Conservation (phyloP, 768 basidiomycete species). For the Boletus reticulatus region DNA sequence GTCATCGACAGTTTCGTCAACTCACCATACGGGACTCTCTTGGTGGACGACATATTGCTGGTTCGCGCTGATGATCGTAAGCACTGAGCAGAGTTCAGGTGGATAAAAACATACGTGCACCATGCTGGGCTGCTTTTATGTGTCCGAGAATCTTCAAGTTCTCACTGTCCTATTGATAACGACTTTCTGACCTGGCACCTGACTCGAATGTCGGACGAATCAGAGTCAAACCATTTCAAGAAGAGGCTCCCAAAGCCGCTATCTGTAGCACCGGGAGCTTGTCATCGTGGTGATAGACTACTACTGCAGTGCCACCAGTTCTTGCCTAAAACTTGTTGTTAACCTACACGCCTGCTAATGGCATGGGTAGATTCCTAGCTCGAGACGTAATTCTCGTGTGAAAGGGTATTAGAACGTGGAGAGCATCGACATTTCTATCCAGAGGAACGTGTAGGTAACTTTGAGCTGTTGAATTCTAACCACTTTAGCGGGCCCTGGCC, state of each 20-base stretch:
- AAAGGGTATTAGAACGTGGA: conserved; percentile 3
- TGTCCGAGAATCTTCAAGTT: not conserved
- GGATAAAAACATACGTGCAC: not conserved
- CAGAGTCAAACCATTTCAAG: not conserved
- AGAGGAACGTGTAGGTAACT: not conserved
- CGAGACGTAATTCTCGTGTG: conserved; percentile 16
- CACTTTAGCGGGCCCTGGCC: not conserved
- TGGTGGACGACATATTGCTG: conserved; percentile 24
- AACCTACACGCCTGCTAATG: not conserved
- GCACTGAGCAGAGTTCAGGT: not conserved
- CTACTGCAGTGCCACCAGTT: not conserved
- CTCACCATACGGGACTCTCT: conserved; percentile 35
- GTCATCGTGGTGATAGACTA: no score
- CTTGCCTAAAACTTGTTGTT: not conserved
- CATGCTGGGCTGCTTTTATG: not conserved
- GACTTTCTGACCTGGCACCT: not conserved
- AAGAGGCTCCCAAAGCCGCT: not conserved
- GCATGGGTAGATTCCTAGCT: not conserved
- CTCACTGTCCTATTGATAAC: conserved; percentile 20
- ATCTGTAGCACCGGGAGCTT: not conserved
- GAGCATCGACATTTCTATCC: not conserved
- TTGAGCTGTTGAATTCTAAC: not conserved
- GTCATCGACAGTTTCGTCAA: not conserved
- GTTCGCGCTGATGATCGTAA: not conserved
- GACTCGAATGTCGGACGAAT: not conserved